phyloP scores from a whole-genome alignment of 768 basidiomycete species.

The Paxillus involutus region DNA sequence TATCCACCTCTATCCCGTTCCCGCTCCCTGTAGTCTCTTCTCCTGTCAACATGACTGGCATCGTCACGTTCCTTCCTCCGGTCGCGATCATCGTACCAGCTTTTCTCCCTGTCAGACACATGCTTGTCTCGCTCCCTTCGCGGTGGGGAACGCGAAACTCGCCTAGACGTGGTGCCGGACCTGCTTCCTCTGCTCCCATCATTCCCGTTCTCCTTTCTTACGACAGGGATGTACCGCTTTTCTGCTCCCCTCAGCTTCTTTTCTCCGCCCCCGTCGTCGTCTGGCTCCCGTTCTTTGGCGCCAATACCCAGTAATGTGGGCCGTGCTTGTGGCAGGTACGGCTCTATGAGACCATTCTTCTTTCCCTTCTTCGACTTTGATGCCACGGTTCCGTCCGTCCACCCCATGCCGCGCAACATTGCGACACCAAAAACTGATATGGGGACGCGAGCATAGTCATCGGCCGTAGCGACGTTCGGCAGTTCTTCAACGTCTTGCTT shows the following conservation, averaged over 20 bases:
- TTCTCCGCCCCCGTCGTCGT: constrained; percentile 67
- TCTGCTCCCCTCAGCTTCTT: constrained; percentile 46
- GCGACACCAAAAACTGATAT: constrained; percentile 93
- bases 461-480: constrained; percentile 71
- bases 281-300: constrained; percentile 80
- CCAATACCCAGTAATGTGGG: constrained; percentile 91
- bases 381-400: constrained; percentile 81
- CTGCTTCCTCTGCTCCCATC: constrained; percentile 29
- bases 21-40: constrained; percentile 10
- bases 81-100: constrained; percentile 15
- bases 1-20: constrained; percentile 28
- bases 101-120: constrained; percentile 4
- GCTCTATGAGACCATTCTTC: constrained; percentile 60
- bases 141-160: constrained; percentile 50
- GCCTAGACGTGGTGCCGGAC: constrained; percentile 44
- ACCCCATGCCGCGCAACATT: constrained; percentile 94
- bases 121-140: constrained; percentile 18
- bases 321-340: constrained; percentile 79
- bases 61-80: constrained; percentile 10
- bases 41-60: constrained; percentile 8
- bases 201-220: constrained; percentile 61
- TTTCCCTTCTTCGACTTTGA: constrained; percentile 53
- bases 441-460: constrained; percentile 92
- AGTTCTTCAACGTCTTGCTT: constrained; percentile 80
- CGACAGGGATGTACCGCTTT: constrained; percentile 79